Conservation (phyloP, 1,284 basidiomycete species). For the Gyrodon tennesseensis region DNA sequence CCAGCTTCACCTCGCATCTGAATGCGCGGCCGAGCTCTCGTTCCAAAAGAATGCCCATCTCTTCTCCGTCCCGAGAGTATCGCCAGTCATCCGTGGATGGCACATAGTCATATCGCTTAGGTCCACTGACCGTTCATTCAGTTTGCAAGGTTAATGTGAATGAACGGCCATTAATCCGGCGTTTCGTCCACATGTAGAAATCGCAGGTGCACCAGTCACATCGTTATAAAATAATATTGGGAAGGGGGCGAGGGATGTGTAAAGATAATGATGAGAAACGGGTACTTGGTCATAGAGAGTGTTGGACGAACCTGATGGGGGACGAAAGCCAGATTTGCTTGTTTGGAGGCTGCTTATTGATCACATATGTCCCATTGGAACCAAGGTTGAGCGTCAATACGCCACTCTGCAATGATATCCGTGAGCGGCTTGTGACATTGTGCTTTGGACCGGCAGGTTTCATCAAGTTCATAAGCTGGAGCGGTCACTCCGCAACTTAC, state of each 20-base stretch:
- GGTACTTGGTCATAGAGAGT: slow-evolving; percentile 5
- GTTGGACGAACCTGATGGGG: slow-evolving; percentile 64
- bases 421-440: slow-evolving; percentile 21
- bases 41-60: slow-evolving; percentile 68
- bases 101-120: slow-evolving; percentile 83
- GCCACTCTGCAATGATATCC: slow-evolving; percentile 60
- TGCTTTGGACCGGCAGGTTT: slow-evolving; percentile 22
- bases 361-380: slow-evolving; percentile 91
- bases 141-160: slow-evolving; percentile 5
- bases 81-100: slow-evolving; percentile 65
- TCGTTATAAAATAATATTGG: slow-evolving; percentile 7
- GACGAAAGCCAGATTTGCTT: slow-evolving; percentile 99
- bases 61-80: slow-evolving; percentile 68
- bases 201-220: neutral
- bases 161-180: slow-evolving; percentile 6
- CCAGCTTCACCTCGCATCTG: slow-evolving; percentile 41
- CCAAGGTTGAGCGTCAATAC: slow-evolving; percentile 88
- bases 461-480: neutral
- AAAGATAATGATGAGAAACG: slow-evolving; percentile 20
- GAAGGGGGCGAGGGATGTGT: slow-evolving; percentile 6
- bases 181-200: slow-evolving; percentile 15
- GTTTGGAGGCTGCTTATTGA: slow-evolving; percentile 99
- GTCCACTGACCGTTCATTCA: slow-evolving; percentile 60
- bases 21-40: slow-evolving; percentile 57
- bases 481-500: slow-evolving; percentile 54